Percentiles rank a stretch among this genome's conserved stretches.
Evolutionary conservation across 768 basidiomycete genomes (phyloP).

Genomic region (Hericium coralloides): DNA sequence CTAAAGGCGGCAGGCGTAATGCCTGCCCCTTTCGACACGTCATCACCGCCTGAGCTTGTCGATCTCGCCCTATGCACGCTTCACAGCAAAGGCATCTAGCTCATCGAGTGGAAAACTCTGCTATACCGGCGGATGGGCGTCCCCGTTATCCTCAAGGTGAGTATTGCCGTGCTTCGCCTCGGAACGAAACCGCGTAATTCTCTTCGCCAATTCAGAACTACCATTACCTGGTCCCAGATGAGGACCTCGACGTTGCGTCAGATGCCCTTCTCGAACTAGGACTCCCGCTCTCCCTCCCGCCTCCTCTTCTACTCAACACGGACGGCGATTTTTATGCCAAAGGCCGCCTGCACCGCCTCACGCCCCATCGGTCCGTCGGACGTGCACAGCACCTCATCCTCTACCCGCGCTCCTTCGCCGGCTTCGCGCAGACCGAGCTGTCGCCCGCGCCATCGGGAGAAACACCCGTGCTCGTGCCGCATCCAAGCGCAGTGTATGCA

Average conservation of each 20-base stretch:
- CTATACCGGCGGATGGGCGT: constrained; percentile 1
- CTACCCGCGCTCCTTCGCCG: neutral
- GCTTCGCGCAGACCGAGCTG: constrained; percentile 23
- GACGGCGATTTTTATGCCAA: neutral
- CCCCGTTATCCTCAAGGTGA: neutral
- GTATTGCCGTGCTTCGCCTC: too few species aligned
- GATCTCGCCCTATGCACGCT: neutral
- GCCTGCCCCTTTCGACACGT: neutral
- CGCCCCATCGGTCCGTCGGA: neutral
- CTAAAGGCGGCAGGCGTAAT: neutral
- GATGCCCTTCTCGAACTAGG: neutral
- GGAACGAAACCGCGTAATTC: neutral
- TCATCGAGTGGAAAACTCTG: neutral
- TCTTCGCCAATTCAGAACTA: neutral
- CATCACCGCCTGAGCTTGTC: neutral
- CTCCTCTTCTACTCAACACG: neutral
- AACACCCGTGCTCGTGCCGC: constrained; percentile 18
- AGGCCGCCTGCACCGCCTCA: neutral
- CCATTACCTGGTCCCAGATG: neutral
- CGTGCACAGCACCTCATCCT: neutral
- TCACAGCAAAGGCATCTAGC: neutral
- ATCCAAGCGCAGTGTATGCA: constrained; percentile 24
- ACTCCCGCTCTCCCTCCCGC: neutral
- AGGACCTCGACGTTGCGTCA: neutral
- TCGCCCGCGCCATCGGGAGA: constrained; percentile 1